Evolutionary conservation across 2,329 filamentous ascomycete species (phyloP), one percentile per base, ranked within the genome.

Genomic region (Aureobasidium musti): DNA sequence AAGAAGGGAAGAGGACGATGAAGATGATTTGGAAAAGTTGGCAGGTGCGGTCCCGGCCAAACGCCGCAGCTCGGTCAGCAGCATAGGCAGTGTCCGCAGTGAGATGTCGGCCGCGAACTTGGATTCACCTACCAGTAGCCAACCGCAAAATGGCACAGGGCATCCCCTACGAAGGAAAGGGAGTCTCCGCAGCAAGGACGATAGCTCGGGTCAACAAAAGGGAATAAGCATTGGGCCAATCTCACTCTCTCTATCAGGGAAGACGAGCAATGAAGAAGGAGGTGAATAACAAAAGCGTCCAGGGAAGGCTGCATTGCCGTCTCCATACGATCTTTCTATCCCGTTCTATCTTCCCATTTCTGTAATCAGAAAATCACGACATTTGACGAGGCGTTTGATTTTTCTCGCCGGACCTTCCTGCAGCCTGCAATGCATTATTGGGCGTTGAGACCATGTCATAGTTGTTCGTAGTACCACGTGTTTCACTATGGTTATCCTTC

Each of bases 1-100:
- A 56, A 86, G 94, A 56, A 87, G 95, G 72, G 93, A 97, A 75
- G 94, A 97, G 67, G 92, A 96, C 69, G 92, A 96, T 69, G 94
- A 97, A 53, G 93, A 97, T 66, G 93, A 97, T 70, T 80, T 98
- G n/a, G 88, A 88, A 65, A 96, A 95, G 78, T 83, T 97, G 72
- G 87, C 91, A 70, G 70, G 71, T 19, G 30, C 30, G 10, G 73
- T 74, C n/a, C 74, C 78, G 56, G 75, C 74, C 14, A 80, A 80
- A 63, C 79, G 82, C 67, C 76, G 82, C 35, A 82, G 79, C 64
- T 79, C 60, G 19, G 23, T 73, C 71, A 37, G 71, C 67, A 50
- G 67, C 70, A 61, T 43, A 21, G 35, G 72, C 26, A 77, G 76
- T 68, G 65, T 70, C 28, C 64, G 70, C 21, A 72, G 71, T 37